Conservation (phyloP, 2,329 filamentous ascomycete species). For the Clarireedia paspali region DNA sequence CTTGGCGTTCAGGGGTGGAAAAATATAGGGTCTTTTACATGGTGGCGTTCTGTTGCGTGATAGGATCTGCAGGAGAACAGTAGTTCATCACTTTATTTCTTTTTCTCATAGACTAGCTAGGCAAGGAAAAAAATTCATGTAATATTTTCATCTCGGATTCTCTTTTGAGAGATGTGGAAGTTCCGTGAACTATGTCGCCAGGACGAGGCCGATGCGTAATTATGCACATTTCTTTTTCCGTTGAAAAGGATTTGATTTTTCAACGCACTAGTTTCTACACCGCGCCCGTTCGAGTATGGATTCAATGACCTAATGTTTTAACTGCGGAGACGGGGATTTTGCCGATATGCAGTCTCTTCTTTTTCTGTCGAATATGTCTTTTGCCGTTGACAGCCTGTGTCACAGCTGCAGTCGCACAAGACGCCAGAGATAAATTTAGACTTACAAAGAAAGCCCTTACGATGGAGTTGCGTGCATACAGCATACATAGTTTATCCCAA, state of each 20-base stretch:
- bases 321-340: not conserved
- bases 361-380: not conserved
- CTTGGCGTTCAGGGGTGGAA: not conserved
- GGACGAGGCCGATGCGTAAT: no score
- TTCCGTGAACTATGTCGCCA: no score
- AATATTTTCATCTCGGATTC: not conserved
- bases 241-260: not conserved
- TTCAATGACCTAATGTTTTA: not conserved
- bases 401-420: no score
- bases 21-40: not conserved
- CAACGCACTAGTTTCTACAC: not conserved
- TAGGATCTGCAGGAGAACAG: not conserved
- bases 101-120: not conserved
- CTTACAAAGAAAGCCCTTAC: no score
- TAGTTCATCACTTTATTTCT: not conserved
- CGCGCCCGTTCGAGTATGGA: not conserved
- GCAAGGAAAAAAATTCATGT: not conserved
- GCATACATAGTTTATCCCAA: no score
- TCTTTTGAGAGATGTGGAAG: not conserved
- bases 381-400: not conserved
- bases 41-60: not conserved
- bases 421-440: no score
- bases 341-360: not conserved
- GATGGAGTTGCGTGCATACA: no score
- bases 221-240: not conserved